phyloP scores from a whole-genome alignment of 2,329 filamentous ascomycete species.

The Botrytis aclada region DNA sequence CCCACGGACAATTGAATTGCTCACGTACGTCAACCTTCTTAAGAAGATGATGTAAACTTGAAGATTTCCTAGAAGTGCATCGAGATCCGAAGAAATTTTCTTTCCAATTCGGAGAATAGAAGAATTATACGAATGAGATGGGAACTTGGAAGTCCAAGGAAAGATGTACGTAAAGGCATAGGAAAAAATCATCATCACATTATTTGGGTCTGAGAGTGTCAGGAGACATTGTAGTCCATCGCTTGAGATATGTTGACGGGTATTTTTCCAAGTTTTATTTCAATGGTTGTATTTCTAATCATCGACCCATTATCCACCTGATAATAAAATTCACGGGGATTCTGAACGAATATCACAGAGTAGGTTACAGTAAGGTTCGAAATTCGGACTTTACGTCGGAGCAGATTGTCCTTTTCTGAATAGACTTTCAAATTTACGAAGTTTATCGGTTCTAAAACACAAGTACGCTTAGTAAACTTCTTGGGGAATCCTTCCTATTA shows the following conservation, averaged over 20 bases:
- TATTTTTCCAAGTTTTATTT: neutral
- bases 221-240: neutral
- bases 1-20: neutral
- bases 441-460: neutral
- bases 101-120: neutral
- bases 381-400: neutral
- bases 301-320: neutral
- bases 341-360: neutral
- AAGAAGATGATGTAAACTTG: neutral
- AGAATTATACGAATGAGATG: neutral
- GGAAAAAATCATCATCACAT: neutral
- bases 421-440: neutral
- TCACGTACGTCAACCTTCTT: neutral
- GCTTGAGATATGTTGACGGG: neutral
- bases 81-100: neutral
- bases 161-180: neutral
- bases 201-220: neutral
- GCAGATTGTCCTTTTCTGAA: neutral
- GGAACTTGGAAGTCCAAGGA: neutral
- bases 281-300: neutral
- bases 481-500: neutral
- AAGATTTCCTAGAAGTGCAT: neutral
- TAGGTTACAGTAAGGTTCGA: neutral
- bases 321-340: neutral
- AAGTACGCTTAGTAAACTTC: neutral